These are phyloP conservation scores for Backusella australiensis DNA, from an alignment of 192 early-diverging fungal species.

Conservation along the genomic window DNA sequence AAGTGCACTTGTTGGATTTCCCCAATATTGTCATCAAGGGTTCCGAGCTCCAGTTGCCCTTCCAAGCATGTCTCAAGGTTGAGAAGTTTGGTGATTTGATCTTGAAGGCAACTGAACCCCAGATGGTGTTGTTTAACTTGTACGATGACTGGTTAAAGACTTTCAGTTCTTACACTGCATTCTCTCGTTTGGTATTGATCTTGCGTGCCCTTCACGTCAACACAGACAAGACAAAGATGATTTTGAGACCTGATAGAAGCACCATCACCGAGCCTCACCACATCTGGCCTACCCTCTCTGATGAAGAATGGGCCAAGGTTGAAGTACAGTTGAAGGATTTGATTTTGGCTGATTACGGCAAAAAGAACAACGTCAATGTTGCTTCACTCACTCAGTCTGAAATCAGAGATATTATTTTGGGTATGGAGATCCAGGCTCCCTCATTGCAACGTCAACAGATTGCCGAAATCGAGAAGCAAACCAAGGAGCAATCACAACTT, in stretches of 20 bases:
- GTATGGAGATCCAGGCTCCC: conserved; percentile 99
- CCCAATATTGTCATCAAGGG: conserved; percentile 99
- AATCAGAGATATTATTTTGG: conserved; percentile 97
- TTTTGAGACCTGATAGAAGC: conserved; percentile 91
- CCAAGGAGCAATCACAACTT: conserved; percentile 87
- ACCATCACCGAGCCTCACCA: conserved; percentile 94
- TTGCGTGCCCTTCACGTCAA: conserved; percentile 97
- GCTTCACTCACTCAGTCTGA: conserved; percentile 95
- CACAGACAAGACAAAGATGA: conserved; percentile 96
- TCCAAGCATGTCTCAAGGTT: conserved; percentile 96
- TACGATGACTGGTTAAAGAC: conserved; percentile 98
- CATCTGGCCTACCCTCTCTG: conserved; percentile 95
- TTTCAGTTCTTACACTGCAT: conserved; percentile 96
- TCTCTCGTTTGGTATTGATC: conserved; percentile 95
- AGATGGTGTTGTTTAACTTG: conserved; percentile 88
- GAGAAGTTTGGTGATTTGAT: conserved; percentile 99
- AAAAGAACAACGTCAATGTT: conserved; percentile 99
- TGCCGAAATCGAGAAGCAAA: conserved; percentile 97
- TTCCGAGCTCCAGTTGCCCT: conserved; percentile 94
- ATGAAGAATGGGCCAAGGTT: conserved; percentile 97
- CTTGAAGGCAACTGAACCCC: conserved; percentile 96
- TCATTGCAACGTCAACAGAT: conserved; percentile 95
- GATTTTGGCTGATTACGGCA: conserved; percentile 98
- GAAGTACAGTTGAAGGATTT: conserved; percentile 95
- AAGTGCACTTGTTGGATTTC: conserved; percentile 95